A percentile compares a stretch with the other conserved stretches of the same genome.
Conservation (phyloP, 2,329 filamentous ascomycete species). For the Neonectria magnoliae region DNA sequence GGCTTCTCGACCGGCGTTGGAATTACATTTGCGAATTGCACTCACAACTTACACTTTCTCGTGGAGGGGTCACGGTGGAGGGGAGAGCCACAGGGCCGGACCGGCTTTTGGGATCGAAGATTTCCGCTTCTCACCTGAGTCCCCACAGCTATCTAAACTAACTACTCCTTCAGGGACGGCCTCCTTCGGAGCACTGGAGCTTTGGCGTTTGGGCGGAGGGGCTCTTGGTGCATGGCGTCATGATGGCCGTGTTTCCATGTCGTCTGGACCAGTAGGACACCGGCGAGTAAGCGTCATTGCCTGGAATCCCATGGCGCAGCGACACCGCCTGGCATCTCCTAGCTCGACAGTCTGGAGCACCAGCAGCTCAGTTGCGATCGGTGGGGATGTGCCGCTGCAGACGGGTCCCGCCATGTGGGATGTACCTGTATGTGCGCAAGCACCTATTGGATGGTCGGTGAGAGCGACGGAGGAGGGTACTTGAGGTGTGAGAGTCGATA, state of each 20-base stretch:
- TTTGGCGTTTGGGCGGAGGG: conserved; percentile 7
- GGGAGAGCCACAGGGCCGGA: conserved; percentile 10
- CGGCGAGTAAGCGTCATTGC: conserved; percentile 45
- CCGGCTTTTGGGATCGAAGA: conserved; percentile 9
- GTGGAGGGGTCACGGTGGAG: neutral
- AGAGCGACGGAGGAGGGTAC: conserved; percentile 17
- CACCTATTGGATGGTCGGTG: conserved; percentile 8
- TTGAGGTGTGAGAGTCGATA: conserved; percentile 14
- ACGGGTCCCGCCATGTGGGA: conserved; percentile 7
- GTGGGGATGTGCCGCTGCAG: conserved; percentile 32
- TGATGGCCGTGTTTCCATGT: conserved; percentile 25
- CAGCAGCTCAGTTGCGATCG: conserved; percentile 32
- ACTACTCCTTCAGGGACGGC: neutral
- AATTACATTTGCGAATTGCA: conserved; percentile 20
- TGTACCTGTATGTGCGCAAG: neutral
- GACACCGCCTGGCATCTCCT: conserved; percentile 29
- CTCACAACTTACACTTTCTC: conserved; percentile 5
- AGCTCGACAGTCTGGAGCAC: conserved; percentile 19
- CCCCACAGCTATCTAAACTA: too few species aligned
- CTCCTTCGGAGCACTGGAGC: conserved; percentile 27
- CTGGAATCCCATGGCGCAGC: conserved; percentile 36
- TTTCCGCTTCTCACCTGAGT: conserved; percentile 1
- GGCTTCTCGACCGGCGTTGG: conserved; percentile 2
- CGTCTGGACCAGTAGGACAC: conserved; percentile 39
- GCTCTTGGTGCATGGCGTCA: conserved; percentile 38